phyloP scores from a whole-genome alignment of 164 flowering plant genomes.

The Umbellularia californica region DNA sequence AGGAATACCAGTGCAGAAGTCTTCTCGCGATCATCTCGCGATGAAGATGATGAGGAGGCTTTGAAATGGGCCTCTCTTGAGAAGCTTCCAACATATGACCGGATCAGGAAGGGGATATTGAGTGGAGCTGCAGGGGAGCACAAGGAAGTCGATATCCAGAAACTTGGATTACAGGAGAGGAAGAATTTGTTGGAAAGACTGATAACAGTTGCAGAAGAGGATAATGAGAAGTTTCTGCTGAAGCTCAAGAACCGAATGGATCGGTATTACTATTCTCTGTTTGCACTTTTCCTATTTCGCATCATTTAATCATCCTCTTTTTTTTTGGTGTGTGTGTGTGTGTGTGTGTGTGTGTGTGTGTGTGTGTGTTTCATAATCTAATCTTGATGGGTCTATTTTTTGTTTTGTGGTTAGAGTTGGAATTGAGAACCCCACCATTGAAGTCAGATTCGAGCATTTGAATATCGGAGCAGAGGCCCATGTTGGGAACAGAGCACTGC shows the following conservation, averaged over 20 bases:
- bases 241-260: slow-evolving; percentile 71
- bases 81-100: slow-evolving; percentile 20
- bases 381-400: not conserved
- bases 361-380: not conserved
- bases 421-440: slow-evolving; percentile 69
- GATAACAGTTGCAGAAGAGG: slow-evolving; percentile 75
- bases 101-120: slow-evolving; percentile 15
- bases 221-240: slow-evolving; percentile 76
- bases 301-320: too few relatives aligned
- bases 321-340: too few relatives aligned
- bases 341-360: too few relatives aligned
- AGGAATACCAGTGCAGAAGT: slow-evolving; percentile 2
- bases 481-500: slow-evolving; percentile 72
- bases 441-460: slow-evolving; percentile 73
- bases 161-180: slow-evolving; percentile 50
- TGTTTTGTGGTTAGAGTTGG: slow-evolving; percentile 54
- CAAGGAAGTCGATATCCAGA: slow-evolving; percentile 65
- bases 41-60: slow-evolving; percentile 26
- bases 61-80: slow-evolving; percentile 26
- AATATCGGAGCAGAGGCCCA: slow-evolving; percentile 67
- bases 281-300: not conserved
- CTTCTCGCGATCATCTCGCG: slow-evolving; percentile 14
- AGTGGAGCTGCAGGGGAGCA: slow-evolving; percentile 10
- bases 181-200: slow-evolving; percentile 64
- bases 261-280: slow-evolving; percentile 33